Base-by-base conservation (phyloP, 257 asterid species). In the Solanum gracilifrons region DNA sequence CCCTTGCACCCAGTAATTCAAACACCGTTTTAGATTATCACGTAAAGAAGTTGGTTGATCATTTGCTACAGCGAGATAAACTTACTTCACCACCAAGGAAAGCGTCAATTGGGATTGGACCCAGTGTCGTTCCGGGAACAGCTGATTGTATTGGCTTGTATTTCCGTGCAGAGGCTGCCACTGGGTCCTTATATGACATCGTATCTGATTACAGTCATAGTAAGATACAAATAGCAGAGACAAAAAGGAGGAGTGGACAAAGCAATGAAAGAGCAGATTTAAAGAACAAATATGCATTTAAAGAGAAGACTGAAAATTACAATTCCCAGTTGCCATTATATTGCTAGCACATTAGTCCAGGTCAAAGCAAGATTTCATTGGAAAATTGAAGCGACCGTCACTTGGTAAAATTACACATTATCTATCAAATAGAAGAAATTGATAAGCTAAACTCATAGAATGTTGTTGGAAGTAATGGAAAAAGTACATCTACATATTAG, bases 61-160 rank as follows among this genome's bases (percentile, higher is more conserved):
- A 46, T 31, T 5, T 46, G 69, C 29, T 29, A 18, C 36, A 72
- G 31, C 9, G 86, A 68, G 37, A 80, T 6, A 29, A n/a, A 85
- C 95, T 90, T 91, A 95, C 99, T 89, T 98, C 98, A 86, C 98
- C 98, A 87, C 97, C 87, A 69, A 95, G 91, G 94, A 97, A 97
- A 88, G 99, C 99, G 89, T 97, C 95, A 86, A 97, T 96, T 89
- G 92, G 95, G 89, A 97, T 97, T 13, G 99, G 99, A 74, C 99
- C 99, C 93, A 97, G 92, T 23, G 99, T 97, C 84, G 99, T 97
- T 91, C 99, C 99, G 18, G 99, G 99, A 87, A 96, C 99, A 90
- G 99, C 99, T 87, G 99, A 97, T 90, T 97, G 99, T 84, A 97
- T 95, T 73, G 99, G 99, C 91, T 96, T 96, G 92, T 96, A 96